Percentiles rank a stretch among this genome's conserved stretches.
Conservation (phyloP, 352 stramenopile species). For the Pythium scleroteichum region DNA sequence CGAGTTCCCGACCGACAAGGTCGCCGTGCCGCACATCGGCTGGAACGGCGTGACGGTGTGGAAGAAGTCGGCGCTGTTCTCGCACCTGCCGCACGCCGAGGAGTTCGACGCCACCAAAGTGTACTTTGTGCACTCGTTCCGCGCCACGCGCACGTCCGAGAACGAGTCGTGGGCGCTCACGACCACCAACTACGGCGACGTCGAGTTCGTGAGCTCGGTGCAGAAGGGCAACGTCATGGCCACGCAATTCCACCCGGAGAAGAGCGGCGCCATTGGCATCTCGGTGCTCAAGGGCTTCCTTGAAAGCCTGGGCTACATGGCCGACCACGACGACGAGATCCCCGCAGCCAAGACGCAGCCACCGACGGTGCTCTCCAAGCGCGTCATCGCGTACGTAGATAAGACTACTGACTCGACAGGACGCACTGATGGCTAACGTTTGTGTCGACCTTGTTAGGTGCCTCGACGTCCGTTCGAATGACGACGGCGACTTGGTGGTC, state of each 20-base stretch:
- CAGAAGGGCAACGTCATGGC: slow-evolving; percentile 96
- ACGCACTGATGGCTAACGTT: no score
- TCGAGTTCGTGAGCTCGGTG: slow-evolving; percentile 93
- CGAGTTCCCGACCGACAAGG: slow-evolving; percentile 80
- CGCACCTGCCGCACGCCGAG: slow-evolving; percentile 38
- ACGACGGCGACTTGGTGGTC: slow-evolving; percentile 96
- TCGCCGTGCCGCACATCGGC: slow-evolving; percentile 96
- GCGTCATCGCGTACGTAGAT: slow-evolving; percentile 90
- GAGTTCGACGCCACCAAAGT: slow-evolving; percentile 53
- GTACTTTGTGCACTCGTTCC: slow-evolving; percentile 99
- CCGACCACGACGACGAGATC: slow-evolving; percentile 52
- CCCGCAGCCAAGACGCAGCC: slow-evolving; percentile 27
- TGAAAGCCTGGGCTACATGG: slow-evolving; percentile 55
- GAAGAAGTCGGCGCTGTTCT: slow-evolving; percentile 83
- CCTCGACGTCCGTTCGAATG: slow-evolving; percentile 96
- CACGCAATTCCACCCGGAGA: slow-evolving; percentile 99
- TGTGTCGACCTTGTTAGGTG: slow-evolving; percentile 46
- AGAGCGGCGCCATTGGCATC: slow-evolving; percentile 93
- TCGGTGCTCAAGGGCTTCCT: slow-evolving; percentile 93
- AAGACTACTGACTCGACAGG: no score
- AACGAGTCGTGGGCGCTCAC: slow-evolving; percentile 93
- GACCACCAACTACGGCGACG: slow-evolving; percentile 94
- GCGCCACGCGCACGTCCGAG: slow-evolving; percentile 64
- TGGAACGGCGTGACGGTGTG: slow-evolving; percentile 96
- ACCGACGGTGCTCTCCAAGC: slow-evolving; percentile 90